Conservation (phyloP, 2,329 filamentous ascomycete species). For the Didymella exigua region DNA sequence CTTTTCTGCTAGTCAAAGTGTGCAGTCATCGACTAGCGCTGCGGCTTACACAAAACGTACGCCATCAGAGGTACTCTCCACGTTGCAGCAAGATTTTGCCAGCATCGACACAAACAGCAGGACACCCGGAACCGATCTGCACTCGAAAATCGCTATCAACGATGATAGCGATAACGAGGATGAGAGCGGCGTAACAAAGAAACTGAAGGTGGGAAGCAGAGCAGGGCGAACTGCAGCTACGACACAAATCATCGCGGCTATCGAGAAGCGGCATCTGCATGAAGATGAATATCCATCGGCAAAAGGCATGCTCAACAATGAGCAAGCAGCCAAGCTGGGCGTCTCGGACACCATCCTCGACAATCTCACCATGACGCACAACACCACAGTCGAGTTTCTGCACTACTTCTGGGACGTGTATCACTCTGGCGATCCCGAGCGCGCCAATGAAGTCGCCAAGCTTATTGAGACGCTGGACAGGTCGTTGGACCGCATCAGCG, state of each 20-base stretch:
- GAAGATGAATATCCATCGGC: conserved; percentile 50
- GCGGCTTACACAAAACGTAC: conserved; percentile 71
- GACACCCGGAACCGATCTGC: conserved; percentile 59
- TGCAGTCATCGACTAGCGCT: conserved; percentile 55
- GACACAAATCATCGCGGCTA: conserved; percentile 68
- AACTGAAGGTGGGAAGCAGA: conserved; percentile 70
- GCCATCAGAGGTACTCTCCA: conserved; percentile 69
- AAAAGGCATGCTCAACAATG: conserved; percentile 29
- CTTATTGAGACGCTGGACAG: conserved; percentile 81
- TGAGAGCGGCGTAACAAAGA: conserved; percentile 63
- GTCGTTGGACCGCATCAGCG: conserved; percentile 77
- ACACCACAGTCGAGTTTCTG: conserved; percentile 93
- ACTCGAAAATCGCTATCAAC: conserved; percentile 68
- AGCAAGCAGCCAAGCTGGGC: conserved; percentile 39
- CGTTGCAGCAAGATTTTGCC: conserved; percentile 67
- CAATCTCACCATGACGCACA: conserved; percentile 76
- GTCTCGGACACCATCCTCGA: conserved; percentile 60
- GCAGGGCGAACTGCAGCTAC: conserved; percentile 68
- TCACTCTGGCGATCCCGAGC: conserved; percentile 81
- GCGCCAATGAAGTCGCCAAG: conserved; percentile 79
- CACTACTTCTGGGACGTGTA: conserved; percentile 96
- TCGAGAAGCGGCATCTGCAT: conserved; percentile 66
- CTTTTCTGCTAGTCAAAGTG: conserved; percentile 63
- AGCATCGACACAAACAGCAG: conserved; percentile 46
- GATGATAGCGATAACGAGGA: conserved; percentile 66